Evolutionary conservation across 345 rosid genomes (phyloP).

Genomic region (Syzygium aromaticum): DNA sequence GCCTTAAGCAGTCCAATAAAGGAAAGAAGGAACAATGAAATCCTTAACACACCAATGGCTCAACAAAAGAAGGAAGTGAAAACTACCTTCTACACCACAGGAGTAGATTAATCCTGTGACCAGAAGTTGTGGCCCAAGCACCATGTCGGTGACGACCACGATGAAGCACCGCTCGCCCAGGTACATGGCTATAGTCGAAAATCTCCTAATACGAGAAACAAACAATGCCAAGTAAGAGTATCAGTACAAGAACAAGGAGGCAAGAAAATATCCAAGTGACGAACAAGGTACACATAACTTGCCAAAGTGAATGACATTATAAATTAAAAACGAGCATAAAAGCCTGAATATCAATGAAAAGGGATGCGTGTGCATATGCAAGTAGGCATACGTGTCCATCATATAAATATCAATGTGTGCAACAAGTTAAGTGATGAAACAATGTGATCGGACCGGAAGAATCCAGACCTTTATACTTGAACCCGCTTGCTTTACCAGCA

Average conservation of each 20-base stretch:
- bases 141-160: slow-evolving; percentile 97
- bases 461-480: not conserved
- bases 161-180: slow-evolving; percentile 84
- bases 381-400: not conserved
- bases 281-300: not conserved
- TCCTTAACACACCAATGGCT: not conserved
- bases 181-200: slow-evolving; percentile 65
- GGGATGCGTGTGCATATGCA: not conserved
- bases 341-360: not conserved
- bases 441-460: not conserved
- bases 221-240: not conserved
- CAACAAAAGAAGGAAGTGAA: not conserved
- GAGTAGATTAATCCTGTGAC: slow-evolving; percentile 70
- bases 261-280: not conserved
- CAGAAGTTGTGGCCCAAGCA: slow-evolving; percentile 83
- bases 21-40: not conserved
- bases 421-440: not conserved
- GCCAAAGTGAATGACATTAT: not conserved
- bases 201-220: slow-evolving; percentile 38
- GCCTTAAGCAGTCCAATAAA: not conserved
- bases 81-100: slow-evolving; percentile 94
- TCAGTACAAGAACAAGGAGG: not conserved
- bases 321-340: not conserved
- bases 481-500: not conserved
- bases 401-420: not conserved